phyloP scores from a whole-genome alignment of 257 asterid genomes.

The Echium plantagineum region DNA sequence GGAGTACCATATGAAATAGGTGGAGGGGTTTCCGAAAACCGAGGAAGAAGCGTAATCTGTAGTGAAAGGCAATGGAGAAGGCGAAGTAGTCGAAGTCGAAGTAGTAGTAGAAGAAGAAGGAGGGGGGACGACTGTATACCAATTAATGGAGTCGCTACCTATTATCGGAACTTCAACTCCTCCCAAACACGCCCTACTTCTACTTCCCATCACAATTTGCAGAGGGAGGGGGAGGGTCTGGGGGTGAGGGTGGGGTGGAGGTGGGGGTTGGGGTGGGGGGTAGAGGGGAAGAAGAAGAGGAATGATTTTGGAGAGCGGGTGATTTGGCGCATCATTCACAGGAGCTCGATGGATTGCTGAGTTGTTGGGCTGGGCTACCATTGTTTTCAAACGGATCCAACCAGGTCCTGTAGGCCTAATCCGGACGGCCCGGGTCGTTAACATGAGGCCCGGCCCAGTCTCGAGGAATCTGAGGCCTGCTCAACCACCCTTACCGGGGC shows the following conservation, averaged over 20 bases:
- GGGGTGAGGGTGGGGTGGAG: too few species aligned
- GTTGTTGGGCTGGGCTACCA: too few species aligned
- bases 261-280: too few species aligned
- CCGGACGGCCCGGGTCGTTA: too few species aligned
- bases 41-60: constrained; percentile 58
- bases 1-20: constrained; percentile 50
- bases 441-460: too few species aligned
- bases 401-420: too few species aligned
- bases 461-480: too few species aligned
- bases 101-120: constrained; percentile 21
- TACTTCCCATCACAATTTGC: constrained; percentile 23
- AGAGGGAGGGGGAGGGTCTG: too few species aligned
- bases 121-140: constrained; percentile 59
- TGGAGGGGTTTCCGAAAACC: constrained; percentile 52
- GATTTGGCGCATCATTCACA: background rate
- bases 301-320: background rate
- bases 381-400: too few species aligned
- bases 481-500: too few species aligned
- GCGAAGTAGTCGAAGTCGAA: background rate
- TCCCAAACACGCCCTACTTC: constrained; percentile 36
- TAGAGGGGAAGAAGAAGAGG: background rate
- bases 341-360: too few species aligned
- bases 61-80: background rate
- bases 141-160: constrained; percentile 60
- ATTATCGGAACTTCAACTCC: constrained; percentile 84